These are phyloP conservation scores for Blepharisma undulans DNA, from an alignment of 169 alveolate species.

Conservation along the genomic window DNA sequence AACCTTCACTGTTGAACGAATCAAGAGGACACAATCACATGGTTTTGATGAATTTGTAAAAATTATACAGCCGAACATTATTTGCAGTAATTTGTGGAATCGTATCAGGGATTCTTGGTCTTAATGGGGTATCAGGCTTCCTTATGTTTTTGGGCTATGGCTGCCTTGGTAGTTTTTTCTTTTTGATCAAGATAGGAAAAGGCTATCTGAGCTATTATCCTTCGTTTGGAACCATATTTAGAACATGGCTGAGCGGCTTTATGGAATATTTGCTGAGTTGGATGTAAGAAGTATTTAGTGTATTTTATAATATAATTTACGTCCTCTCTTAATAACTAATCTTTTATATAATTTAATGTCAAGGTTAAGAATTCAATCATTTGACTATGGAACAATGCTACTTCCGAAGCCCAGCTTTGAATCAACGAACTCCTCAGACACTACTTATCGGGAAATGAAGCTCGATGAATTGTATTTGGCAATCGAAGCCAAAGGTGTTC, in stretches of 20 bases:
- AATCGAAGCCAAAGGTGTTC: background rate
- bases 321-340: background rate
- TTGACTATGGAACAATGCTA: background rate
- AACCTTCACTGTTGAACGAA: background rate
- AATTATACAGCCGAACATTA: background rate
- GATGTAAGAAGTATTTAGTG: constrained; percentile 27
- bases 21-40: constrained; percentile 8
- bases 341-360: background rate
- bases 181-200: background rate
- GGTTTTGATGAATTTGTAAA: background rate
- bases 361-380: background rate
- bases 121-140: constrained; percentile 14
- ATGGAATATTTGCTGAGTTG: constrained; percentile 24
- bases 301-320: constrained; percentile 12
- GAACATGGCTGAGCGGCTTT: constrained; percentile 5
- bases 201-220: background rate
- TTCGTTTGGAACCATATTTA: background rate
- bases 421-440: background rate
- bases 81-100: constrained; percentile 11
- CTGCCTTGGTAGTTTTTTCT: background rate
- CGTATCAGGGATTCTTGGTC: constrained; percentile 21
- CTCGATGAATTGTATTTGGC: background rate
- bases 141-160: constrained; percentile 7
- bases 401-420: background rate
- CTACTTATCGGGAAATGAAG: background rate